Evolutionary conservation across 768 basidiomycete species (phyloP), one percentile per base, ranked within the genome.

Genomic region (Termitomyces sp.): DNA sequence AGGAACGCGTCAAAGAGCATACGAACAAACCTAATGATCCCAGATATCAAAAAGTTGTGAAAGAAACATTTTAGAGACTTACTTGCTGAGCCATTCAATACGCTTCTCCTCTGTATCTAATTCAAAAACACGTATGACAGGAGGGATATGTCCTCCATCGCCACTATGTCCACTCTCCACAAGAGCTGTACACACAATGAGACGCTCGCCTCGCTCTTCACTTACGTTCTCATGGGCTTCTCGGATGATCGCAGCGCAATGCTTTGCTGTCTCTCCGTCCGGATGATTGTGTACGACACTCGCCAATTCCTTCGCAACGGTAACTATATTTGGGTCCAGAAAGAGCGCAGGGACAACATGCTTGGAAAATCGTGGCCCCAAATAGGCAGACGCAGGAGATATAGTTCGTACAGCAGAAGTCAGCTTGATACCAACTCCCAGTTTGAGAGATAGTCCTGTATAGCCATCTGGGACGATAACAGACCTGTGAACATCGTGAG

Each of bases 341-440:
- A 67, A 73, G 18, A 85, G 72, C 10, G 62, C 72, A 5, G 82
- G 82, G 28, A 83, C 77, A 28, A 83, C 77, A 44, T 80, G 70
- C 1, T 74, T 66, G 3, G 81, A 83, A 66, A 85, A 85, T 20
- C 81, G 76, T 3, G 82, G 81, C 1, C 82, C 81, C 13, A 83
- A 66, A 62, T 79, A 81, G 1, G 81, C 82, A 5, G 81, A 81
- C 46, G 80, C 77, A 2, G 82, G 82, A n/a, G 81, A 82, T 45
- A 85, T 82, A 1, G 81, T 82, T 57, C 83, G 79, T 16, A 83
- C 73, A 7, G 81, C 81, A 13, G 81, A 82, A 4, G 83, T 83
- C 41, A 85, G 73, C 58, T 80, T 82, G 61, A 84, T 74, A 16
- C 82, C 82, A 50, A 83, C 74, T 6, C 75, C 78, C 2, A 84